A percentile compares a stretch with the other conserved stretches of the same genome.
phyloP scores from a whole-genome alignment of 306 rosid species.

The Pachyrhizus erosus region DNA sequence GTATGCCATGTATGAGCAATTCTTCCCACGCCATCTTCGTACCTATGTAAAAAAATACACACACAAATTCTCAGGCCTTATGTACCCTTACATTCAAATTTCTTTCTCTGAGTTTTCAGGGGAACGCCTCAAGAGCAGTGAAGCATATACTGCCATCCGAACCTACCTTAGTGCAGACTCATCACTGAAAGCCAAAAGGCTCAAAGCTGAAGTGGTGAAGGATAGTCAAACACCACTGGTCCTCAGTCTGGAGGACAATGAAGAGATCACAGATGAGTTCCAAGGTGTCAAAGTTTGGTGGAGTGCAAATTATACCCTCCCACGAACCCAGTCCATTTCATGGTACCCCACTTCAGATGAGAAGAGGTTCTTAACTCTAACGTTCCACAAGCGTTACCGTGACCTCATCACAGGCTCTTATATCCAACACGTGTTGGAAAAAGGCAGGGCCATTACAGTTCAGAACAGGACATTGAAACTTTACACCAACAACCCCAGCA shows the following conservation, averaged over 20 bases:
- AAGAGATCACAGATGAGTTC: constrained; percentile 58
- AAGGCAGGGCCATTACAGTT: constrained; percentile 27
- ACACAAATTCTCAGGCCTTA: not conserved
- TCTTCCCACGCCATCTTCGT: constrained; percentile 38
- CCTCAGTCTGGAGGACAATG: constrained; percentile 57
- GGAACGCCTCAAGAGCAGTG: constrained; percentile 35
- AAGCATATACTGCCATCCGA: constrained; percentile 47
- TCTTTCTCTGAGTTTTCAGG: constrained; percentile 48
- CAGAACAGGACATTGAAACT: too few relatives aligned
- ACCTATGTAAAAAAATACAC: not conserved
- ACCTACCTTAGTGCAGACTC: constrained; percentile 51
- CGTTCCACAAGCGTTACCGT: constrained; percentile 50
- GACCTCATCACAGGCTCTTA: constrained; percentile 47
- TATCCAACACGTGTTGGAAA: constrained; percentile 45
- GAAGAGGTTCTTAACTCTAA: constrained; percentile 44
- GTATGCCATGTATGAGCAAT: constrained; percentile 40
- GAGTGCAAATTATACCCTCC: not conserved
- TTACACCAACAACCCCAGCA: too few relatives aligned
- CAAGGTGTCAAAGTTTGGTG: constrained; percentile 57
- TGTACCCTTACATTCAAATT: constrained; percentile 58
- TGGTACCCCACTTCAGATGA: constrained; percentile 46
- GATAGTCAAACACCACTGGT: constrained; percentile 46
- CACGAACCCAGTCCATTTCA: not conserved
- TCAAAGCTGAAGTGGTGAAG: constrained; percentile 59
- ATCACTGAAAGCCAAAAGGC: constrained; percentile 41